Percentiles rank a stretch among this genome's conserved stretches.
Conservation (phyloP, 1,284 basidiomycete genomes). For the Moesziomyces antarcticus region DNA sequence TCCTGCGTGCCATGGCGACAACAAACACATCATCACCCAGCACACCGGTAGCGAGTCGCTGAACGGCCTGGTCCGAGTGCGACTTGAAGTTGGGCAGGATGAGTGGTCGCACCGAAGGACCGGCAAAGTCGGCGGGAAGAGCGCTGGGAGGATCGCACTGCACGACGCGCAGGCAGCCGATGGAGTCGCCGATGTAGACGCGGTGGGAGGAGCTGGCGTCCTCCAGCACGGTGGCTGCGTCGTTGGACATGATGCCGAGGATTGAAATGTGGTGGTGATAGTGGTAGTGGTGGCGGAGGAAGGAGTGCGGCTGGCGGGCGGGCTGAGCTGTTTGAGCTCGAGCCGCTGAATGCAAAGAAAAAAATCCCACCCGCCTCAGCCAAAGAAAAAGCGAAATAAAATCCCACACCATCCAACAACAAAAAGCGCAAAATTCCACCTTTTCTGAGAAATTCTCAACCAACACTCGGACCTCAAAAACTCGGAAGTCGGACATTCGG, state of each 20-base stretch:
- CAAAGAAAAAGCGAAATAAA: background rate
- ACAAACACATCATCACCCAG: conserved; percentile 29
- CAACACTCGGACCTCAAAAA: conserved; percentile 5
- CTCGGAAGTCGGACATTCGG: conserved; percentile 11
- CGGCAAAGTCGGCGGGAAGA: conserved; percentile 22
- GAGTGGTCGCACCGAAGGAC: conserved; percentile 32
- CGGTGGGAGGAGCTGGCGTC: conserved; percentile 36
- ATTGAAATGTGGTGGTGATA: too few species aligned
- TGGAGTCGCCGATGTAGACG: conserved; percentile 49
- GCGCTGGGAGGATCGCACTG: conserved; percentile 31
- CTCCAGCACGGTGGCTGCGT: conserved; percentile 18
- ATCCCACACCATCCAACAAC: background rate
- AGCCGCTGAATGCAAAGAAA: too few species aligned
- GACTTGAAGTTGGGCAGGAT: conserved; percentile 46
- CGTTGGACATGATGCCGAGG: conserved; percentile 19
- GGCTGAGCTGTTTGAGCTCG: too few species aligned
- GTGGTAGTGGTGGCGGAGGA: too few species aligned
- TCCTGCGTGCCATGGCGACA: conserved; percentile 54
- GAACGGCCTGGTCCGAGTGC: conserved; percentile 41
- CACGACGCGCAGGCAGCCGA: conserved; percentile 45
- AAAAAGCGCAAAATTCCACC: conserved; percentile 4
- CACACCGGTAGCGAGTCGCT: conserved; percentile 42
- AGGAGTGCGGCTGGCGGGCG: too few species aligned
- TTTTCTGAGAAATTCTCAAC: conserved; percentile 7
- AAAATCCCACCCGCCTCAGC: too few species aligned